phyloP scores from a whole-genome alignment of 345 rosid genomes.

The Dipteronia sinensis region DNA sequence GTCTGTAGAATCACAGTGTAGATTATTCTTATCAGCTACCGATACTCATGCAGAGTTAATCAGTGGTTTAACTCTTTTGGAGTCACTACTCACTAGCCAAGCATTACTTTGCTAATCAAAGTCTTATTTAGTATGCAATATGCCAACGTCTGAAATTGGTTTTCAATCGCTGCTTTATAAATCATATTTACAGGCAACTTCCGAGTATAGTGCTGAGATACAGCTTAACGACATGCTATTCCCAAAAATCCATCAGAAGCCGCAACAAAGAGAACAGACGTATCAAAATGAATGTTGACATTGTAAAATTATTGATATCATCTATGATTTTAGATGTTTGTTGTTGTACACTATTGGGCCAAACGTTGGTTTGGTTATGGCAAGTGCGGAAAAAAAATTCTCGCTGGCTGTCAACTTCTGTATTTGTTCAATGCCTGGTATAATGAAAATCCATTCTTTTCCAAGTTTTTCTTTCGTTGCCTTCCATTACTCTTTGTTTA shows the following conservation, averaged over 20 bases:
- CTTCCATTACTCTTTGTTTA: too few species aligned
- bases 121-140: neutral
- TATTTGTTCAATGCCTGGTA: constrained; percentile 16
- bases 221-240: constrained; percentile 72
- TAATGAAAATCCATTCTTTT: constrained; percentile 16
- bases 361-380: constrained; percentile 13
- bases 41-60: neutral
- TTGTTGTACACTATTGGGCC: constrained; percentile 20
- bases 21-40: neutral
- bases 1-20: neutral
- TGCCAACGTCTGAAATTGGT: neutral
- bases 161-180: neutral
- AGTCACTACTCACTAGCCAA: neutral
- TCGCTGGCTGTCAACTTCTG: constrained; percentile 9
- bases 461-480: neutral
- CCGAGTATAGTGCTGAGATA: constrained; percentile 76
- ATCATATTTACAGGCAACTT: constrained; percentile 65
- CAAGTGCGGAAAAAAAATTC: constrained; percentile 4
- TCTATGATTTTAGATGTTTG: constrained; percentile 16
- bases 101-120: neutral
- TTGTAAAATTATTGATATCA: neutral
- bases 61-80: neutral
- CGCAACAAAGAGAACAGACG: constrained; percentile 39
- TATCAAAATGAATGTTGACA: constrained; percentile 46
- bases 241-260: constrained; percentile 43